Base-by-base conservation (phyloP, 139 green algal species). In the Ostreobium quekettii region DNA sequence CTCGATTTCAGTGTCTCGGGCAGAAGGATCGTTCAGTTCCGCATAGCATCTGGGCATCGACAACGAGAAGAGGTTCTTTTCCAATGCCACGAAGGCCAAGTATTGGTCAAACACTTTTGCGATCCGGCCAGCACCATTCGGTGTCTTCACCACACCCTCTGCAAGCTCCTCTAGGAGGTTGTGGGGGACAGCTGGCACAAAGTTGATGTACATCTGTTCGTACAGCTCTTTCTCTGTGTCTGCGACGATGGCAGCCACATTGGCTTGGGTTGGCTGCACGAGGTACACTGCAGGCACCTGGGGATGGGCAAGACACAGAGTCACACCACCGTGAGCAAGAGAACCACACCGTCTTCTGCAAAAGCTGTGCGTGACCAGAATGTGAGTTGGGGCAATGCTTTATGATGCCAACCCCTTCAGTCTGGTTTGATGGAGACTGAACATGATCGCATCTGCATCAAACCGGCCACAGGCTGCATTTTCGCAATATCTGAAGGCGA, bases 201-300 rank as follows among this genome's bases (percentile, higher is more conserved):
- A 98, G 79, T 97, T 97, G 35, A 99, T 67, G 78, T 98, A 66
- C 64, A 96, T 82, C 3, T 74, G 70, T 70, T 96, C 93, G 60
- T 99, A 99, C 31, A 97, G 76, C 0, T 81, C 82, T 0, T 65
- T 68, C 11, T 71, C 68, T 19, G 85, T 79, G 70, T 99, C 95
- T 2, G 76, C 39, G 0, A 76, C 66, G 36, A 98, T 89, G 5
- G 80, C 76, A 31, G 86, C 65, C 2, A 96, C 70, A 36, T 92
- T 90, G 7, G 68, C 47, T 29, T 75, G 48, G 4, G 68, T 90
- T 22, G 89, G 81, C 36, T 86, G 71, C n/a, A 98, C 76, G 48
- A 97, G 90, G 73, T 99, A 99, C 0, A 99, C 76, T 0, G 91
- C 93, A 31, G 95, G 90, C n/a, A 95, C 61, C 61, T 68, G 19